Base-by-base conservation (phyloP, 352 stramenopile species). In the Phytopythium cucurbitacearum region DNA sequence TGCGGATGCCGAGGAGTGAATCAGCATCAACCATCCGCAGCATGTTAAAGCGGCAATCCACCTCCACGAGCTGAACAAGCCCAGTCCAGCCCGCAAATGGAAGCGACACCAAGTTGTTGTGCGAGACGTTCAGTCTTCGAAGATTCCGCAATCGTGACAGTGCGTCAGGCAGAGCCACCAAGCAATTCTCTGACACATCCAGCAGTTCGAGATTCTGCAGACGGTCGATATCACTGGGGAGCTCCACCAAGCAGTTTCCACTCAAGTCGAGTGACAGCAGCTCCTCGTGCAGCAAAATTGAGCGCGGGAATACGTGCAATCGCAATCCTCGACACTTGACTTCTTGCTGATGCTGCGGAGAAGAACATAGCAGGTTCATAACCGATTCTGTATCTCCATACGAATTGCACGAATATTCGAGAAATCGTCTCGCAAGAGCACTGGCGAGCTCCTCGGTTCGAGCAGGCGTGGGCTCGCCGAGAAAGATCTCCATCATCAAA, bases 81-180 rank as follows among this genome's bases (percentile, higher is more conserved):
- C 51, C 42, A 12, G 57, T 46, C 59, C 64, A 70, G n/a, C 62
- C 9, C 3, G 37, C 48, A 13, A 66, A 53, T 16, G 67, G 54
- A 5, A 79, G 44, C 13, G 39, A 40, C 3, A 53, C 51, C 21
- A 91, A 50, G 38, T 91, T 84, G 59, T 91, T 91, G 59, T 91
- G 78, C 2, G 76, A 62, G 8, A 82, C 45, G 9, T 62, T 59
- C 11, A 89, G 45, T 7, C 69, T 54, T 32, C 74, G 50, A 7
- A 91, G 60, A 11, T 64, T 44, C 3, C 40, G 16, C 12, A 91
- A 40, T 15, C 47, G 56, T 0, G 51, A 51, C 13, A 89, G 16
- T 3, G 59, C 44, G 2, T 46, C 37, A 35, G 78, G 76, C 11
- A 91, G 53, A 5, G 57, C 51, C 4, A 76, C 15, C 9, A 91